These are phyloP conservation scores for Ganoderma sinense DNA, from an alignment of 1,284 basidiomycete species.

Conservation along the genomic window DNA sequence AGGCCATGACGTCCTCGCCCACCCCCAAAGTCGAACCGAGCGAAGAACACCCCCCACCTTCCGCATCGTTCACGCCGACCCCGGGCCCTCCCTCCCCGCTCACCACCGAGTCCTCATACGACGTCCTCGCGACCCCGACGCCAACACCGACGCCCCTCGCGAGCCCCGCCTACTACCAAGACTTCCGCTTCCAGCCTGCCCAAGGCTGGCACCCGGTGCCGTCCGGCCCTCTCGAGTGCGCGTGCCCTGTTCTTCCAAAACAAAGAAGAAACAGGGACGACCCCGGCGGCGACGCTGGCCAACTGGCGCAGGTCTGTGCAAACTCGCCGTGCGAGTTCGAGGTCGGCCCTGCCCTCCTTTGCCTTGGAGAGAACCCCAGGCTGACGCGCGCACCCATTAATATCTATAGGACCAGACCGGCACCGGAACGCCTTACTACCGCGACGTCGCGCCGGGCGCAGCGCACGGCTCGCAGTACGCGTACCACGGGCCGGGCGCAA, in stretches of 20 bases:
- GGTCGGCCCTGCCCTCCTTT: slow-evolving; percentile 33
- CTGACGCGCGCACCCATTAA: slow-evolving; percentile 2
- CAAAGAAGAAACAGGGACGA: slow-evolving; percentile 39
- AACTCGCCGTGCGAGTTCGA: slow-evolving; percentile 6
- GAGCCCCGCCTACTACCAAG: background rate
- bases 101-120: background rate
- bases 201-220: background rate
- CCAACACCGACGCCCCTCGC: background rate
- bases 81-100: background rate
- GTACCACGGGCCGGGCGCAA: no score
- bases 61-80: background rate
- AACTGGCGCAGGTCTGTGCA: slow-evolving; percentile 26
- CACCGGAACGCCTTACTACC: background rate
- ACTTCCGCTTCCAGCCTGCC: background rate
- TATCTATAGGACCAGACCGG: slow-evolving; percentile 7
- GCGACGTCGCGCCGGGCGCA: background rate
- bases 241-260: slow-evolving; percentile 33
- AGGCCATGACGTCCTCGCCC: background rate
- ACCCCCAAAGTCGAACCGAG: background rate
- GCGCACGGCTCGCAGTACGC: no score
- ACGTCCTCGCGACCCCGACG: background rate
- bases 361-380: slow-evolving; percentile 28
- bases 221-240: slow-evolving; percentile 15
- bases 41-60: background rate
- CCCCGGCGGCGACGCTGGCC: slow-evolving; percentile 32